Conservation (phyloP, 306 rosid genomes). For the Malus sieversii region DNA sequence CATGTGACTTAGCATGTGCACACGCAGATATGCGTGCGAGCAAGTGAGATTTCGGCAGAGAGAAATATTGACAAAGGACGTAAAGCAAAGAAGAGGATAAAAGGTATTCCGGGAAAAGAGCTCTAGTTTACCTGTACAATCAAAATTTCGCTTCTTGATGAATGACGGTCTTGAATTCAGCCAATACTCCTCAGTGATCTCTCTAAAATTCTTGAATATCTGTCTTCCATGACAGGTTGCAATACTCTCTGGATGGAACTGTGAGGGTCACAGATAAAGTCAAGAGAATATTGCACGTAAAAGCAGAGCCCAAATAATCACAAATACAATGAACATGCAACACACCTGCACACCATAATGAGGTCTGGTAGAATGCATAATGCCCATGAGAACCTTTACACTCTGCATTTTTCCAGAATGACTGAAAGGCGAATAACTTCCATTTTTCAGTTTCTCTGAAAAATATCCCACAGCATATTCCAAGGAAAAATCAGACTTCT, state of each 20-base stretch:
- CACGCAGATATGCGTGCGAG: background rate
- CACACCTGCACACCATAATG: slow-evolving; percentile 97
- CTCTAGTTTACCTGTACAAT: slow-evolving; percentile 55
- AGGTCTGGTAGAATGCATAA: slow-evolving; percentile 83
- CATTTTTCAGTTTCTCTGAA: slow-evolving; percentile 23
- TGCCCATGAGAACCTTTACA: slow-evolving; percentile 70
- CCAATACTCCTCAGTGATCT: slow-evolving; percentile 79
- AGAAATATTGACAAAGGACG: background rate
- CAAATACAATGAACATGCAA: slow-evolving; percentile 19
- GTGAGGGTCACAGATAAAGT: slow-evolving; percentile 33
- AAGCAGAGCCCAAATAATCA: slow-evolving; percentile 7
- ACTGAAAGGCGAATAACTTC: slow-evolving; percentile 23
- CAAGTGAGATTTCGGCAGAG: background rate
- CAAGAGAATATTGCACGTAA: slow-evolving; percentile 10
- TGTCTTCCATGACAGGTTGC: slow-evolving; percentile 80
- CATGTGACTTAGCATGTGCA: background rate
- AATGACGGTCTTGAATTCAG: slow-evolving; percentile 41
- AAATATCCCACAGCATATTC: slow-evolving; percentile 30
- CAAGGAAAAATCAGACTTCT: slow-evolving; percentile 27
- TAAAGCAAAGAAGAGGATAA: slow-evolving; percentile 7
- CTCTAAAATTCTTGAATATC: slow-evolving; percentile 80
- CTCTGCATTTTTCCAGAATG: slow-evolving; percentile 25
- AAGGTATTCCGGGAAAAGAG: slow-evolving; percentile 5
- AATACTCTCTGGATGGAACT: slow-evolving; percentile 99
- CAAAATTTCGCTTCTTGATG: slow-evolving; percentile 21